Conservation (phyloP, 1,284 basidiomycete species). For the Hypsizygus ulmarius region DNA sequence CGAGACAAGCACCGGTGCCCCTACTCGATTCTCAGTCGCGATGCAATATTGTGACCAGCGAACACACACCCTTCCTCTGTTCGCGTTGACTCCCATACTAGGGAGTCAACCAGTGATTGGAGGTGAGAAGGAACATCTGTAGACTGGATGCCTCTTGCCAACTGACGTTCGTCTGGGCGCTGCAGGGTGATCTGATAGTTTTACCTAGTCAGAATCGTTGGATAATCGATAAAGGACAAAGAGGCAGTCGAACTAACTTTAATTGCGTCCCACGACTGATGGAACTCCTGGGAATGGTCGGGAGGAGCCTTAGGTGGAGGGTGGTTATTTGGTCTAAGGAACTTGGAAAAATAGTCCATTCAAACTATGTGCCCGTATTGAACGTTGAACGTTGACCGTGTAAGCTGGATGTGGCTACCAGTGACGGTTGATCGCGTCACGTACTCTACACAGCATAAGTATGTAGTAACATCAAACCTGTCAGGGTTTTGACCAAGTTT, state of each 20-base stretch:
- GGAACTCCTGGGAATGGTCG: conserved; percentile 70
- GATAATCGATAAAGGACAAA: neutral
- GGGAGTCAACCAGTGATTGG: conserved; percentile 81
- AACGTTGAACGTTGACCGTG: no score
- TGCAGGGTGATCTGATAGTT: conserved; percentile 62
- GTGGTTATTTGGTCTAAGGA: conserved; percentile 56
- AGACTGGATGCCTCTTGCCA: conserved; percentile 75
- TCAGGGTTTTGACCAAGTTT: no score
- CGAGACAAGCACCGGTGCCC: conserved; percentile 82
- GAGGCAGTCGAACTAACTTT: conserved; percentile 44
- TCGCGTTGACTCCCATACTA: conserved; percentile 83
- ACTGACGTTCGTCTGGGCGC: conserved; percentile 79
- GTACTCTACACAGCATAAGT: no score
- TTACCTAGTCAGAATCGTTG: neutral
- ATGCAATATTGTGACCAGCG: conserved; percentile 7
- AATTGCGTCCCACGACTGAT: conserved; percentile 68
- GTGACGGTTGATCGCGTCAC: no score
- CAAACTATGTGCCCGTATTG: neutral
- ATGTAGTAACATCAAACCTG: no score
- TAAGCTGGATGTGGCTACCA: no score
- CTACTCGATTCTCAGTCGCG: conserved; percentile 37
- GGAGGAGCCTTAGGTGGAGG: conserved; percentile 49
- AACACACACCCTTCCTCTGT: conserved; percentile 82
- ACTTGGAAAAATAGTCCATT: conserved; percentile 86
- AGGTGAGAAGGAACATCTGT: conserved; percentile 81